phyloP scores from a whole-genome alignment of 2,329 filamentous ascomycete species.

The Parastagonospora avenae region DNA sequence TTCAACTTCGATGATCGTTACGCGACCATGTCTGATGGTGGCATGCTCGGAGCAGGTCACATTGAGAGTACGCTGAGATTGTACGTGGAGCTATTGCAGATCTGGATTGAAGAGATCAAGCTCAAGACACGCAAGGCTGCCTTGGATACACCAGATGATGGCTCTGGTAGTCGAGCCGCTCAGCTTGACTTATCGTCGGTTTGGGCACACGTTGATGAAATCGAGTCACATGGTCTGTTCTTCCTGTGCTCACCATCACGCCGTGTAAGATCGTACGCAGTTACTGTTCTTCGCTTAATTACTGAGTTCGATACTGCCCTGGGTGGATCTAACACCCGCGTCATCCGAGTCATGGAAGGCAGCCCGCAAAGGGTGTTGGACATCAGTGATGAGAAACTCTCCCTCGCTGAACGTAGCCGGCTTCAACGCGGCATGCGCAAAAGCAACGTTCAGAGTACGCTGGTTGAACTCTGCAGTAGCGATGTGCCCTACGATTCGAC shows the following conservation, averaged over 20 bases:
- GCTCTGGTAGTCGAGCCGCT: slow-evolving; percentile 72
- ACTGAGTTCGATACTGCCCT: slow-evolving; percentile 92
- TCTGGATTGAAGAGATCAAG: slow-evolving; percentile 97
- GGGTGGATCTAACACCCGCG: slow-evolving; percentile 76
- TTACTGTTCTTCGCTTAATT: slow-evolving; percentile 89
- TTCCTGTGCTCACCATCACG: slow-evolving; percentile 96
- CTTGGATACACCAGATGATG: slow-evolving; percentile 65
- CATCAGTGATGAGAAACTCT: slow-evolving; percentile 88
- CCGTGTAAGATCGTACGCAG: slow-evolving; percentile 84
- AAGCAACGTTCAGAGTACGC: slow-evolving; percentile 79
- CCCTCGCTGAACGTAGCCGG: slow-evolving; percentile 88
- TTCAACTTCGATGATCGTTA: slow-evolving; percentile 99
- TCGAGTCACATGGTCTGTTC: slow-evolving; percentile 95
- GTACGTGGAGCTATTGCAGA: slow-evolving; percentile 90
- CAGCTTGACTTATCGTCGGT: slow-evolving; percentile 86
- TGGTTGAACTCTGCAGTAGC: slow-evolving; percentile 94
- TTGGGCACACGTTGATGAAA: slow-evolving; percentile 92
- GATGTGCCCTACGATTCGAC: slow-evolving; percentile 94
- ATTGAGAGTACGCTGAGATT: slow-evolving; percentile 92
- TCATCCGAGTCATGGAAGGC: slow-evolving; percentile 91
- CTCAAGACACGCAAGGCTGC: slow-evolving; percentile 78
- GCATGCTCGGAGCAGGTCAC: slow-evolving; percentile 90
- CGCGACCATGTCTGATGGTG: slow-evolving; percentile 96
- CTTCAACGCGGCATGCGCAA: slow-evolving; percentile 88
- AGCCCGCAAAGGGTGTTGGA: slow-evolving; percentile 88